phyloP scores from a whole-genome alignment of 1,284 basidiomycete species.

The Ustilago sp. region DNA sequence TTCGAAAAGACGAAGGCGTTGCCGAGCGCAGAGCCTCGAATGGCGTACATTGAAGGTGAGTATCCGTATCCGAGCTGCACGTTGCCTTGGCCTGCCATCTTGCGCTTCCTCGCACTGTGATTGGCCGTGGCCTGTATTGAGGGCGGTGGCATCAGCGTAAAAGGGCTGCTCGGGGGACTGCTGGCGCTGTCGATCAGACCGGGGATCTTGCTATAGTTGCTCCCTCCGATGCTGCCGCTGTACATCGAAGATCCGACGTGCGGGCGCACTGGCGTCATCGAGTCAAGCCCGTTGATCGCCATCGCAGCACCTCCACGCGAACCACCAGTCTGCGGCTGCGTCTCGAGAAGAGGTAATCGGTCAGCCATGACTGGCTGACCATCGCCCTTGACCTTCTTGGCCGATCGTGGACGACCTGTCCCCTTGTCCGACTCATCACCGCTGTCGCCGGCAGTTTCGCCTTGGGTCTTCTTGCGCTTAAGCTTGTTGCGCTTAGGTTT shows the following conservation, averaged over 20 bases:
- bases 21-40: slow-evolving; percentile 42
- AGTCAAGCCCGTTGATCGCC: slow-evolving; percentile 40
- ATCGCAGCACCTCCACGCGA: slow-evolving; percentile 15
- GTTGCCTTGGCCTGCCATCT: slow-evolving; percentile 47
- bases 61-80: slow-evolving; percentile 45
- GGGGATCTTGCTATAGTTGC: slow-evolving; percentile 53
- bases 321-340: slow-evolving; percentile 32
- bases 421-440: slow-evolving; percentile 40
- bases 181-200: slow-evolving; percentile 60
- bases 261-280: slow-evolving; percentile 50
- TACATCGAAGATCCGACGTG: slow-evolving; percentile 35
- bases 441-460: slow-evolving; percentile 26
- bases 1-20: slow-evolving; percentile 43
- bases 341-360: slow-evolving; percentile 49
- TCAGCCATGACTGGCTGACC: slow-evolving; percentile 15
- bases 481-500: slow-evolving; percentile 45
- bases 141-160: slow-evolving; percentile 59
- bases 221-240: slow-evolving; percentile 53
- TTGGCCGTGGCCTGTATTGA: slow-evolving; percentile 48
- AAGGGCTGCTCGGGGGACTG: slow-evolving; percentile 60
- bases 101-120: slow-evolving; percentile 58
- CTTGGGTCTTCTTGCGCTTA: slow-evolving; percentile 47
- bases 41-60: slow-evolving; percentile 44
- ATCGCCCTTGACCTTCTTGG: slow-evolving; percentile 32
- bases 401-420: slow-evolving; percentile 15